phyloP scores from a whole-genome alignment of 306 rosid genomes.

The Quercus dentata region DNA sequence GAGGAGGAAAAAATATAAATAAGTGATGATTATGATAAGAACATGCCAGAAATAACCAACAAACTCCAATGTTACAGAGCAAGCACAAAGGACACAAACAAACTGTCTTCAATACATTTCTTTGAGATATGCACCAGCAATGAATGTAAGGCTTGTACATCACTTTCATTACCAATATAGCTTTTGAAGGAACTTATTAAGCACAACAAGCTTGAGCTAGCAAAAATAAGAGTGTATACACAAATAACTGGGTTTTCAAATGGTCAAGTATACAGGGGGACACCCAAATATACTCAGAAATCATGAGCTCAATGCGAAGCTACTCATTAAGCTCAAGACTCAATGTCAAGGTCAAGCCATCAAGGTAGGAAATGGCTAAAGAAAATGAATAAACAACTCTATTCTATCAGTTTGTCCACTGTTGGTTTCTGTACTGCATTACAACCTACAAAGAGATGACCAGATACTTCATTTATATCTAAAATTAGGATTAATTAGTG shows the following conservation, averaged over 20 bases:
- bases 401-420: background rate
- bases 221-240: background rate
- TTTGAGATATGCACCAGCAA: background rate
- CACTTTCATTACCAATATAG: too few relatives aligned
- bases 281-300: background rate
- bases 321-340: background rate
- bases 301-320: background rate
- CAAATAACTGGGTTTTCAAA: background rate
- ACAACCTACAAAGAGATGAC: background rate
- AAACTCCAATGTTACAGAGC: constrained; percentile 28
- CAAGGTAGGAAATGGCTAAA: background rate
- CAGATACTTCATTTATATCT: background rate
- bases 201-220: background rate
- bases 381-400: background rate
- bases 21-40: background rate
- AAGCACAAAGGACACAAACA: background rate
- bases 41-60: background rate
- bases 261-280: background rate
- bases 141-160: background rate
- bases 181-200: too few relatives aligned
- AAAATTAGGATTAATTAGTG: background rate
- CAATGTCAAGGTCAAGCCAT: background rate
- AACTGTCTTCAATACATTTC: background rate
- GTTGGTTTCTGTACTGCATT: background rate
- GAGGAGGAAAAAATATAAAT: background rate